Evolutionary conservation across 2,329 filamentous ascomycete species (phyloP), one percentile per base, ranked within the genome.

Genomic region (Curvularia lunata): DNA sequence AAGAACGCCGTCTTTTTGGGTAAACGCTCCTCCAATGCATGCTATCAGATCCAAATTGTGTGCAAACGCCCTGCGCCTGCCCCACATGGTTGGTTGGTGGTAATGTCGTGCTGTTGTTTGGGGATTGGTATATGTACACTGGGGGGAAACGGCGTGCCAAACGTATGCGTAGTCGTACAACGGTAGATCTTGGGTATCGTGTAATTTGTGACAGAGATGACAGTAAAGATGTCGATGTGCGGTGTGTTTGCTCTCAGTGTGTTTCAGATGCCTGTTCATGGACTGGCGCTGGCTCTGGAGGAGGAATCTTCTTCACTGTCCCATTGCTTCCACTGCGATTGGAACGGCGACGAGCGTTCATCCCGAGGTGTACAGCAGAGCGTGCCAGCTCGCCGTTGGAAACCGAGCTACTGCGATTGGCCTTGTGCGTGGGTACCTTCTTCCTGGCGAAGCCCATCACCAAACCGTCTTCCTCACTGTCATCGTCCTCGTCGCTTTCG

Each of bases 301-400:
- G 68, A 28, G 73, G 71, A 13, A 82, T 72, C 65, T 82, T 82
- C 68, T 82, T 82, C 65, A 82, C 79, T 7, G 81, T 83, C 30
- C 80, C 80, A 61, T 79, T 81, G 66, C 80, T 82, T 23, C 80
- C 81, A 62, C 80, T 82, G 34, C 81, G 75, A 10, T 73, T 76
- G 37, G 78, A 77, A 75, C 80, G 66, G 65, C 79, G 61, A 62
- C 77, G 66, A 63, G 45, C 52, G 49, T 54, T 66, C 32, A 67
- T 70, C 18, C 68, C 66, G 47, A 65, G 66, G 47, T 67, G 67
- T 19, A 72, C 37, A 42, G 64, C 65, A 18, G 69, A 66, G 23
- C 75, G 68, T 8, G 77, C 68, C 0, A 77, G 63, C 54, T 77
- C 70, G 19, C 72, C 76, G 48, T 75, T 74, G 18, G 72, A 75